phyloP scores from a whole-genome alignment of 768 basidiomycete genomes.

The Sarcomyxa edulis region DNA sequence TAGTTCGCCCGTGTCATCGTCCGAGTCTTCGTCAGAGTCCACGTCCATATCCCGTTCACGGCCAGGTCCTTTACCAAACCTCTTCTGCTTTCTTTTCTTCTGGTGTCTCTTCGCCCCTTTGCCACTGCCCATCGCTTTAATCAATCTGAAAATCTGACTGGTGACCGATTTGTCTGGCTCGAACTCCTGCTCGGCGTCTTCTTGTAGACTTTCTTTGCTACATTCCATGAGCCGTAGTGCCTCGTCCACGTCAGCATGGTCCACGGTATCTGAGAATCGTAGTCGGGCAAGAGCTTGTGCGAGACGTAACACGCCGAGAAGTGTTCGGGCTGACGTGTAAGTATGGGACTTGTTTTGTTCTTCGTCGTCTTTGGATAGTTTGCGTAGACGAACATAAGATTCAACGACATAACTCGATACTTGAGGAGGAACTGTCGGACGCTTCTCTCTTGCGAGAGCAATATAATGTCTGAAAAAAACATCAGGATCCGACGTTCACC shows the following conservation, averaged over 20 bases:
- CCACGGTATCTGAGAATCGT: slow-evolving; percentile 77
- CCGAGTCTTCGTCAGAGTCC: slow-evolving; percentile 64
- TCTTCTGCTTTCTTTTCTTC: slow-evolving; percentile 38
- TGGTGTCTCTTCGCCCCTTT: slow-evolving; percentile 22
- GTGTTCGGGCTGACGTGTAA: slow-evolving; percentile 94
- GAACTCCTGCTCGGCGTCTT: slow-evolving; percentile 66
- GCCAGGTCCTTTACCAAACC: slow-evolving; percentile 64
- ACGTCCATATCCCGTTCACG: slow-evolving; percentile 66
- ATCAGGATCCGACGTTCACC: not conserved
- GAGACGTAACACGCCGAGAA: slow-evolving; percentile 90
- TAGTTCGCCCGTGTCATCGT: slow-evolving; percentile 54
- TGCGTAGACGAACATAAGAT: slow-evolving; percentile 92
- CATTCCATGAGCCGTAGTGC: slow-evolving; percentile 96
- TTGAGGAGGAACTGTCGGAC: slow-evolving; percentile 83
- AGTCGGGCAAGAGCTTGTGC: slow-evolving; percentile 93
- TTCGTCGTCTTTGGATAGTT: slow-evolving; percentile 88
- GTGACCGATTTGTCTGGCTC: slow-evolving; percentile 74
- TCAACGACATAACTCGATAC: slow-evolving; percentile 94
- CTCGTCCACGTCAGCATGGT: slow-evolving; percentile 89
- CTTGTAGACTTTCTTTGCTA: slow-evolving; percentile 86
- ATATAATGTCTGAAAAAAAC: slow-evolving; percentile 76
- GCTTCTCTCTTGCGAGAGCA: slow-evolving; percentile 79
- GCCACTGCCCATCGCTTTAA: slow-evolving; percentile 76
- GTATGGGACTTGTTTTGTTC: slow-evolving; percentile 83
- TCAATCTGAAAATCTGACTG: slow-evolving; percentile 85